Evolutionary conservation across 2,329 filamentous ascomycete genomes (phyloP).

Genomic region (Hypoxylon sp.): DNA sequence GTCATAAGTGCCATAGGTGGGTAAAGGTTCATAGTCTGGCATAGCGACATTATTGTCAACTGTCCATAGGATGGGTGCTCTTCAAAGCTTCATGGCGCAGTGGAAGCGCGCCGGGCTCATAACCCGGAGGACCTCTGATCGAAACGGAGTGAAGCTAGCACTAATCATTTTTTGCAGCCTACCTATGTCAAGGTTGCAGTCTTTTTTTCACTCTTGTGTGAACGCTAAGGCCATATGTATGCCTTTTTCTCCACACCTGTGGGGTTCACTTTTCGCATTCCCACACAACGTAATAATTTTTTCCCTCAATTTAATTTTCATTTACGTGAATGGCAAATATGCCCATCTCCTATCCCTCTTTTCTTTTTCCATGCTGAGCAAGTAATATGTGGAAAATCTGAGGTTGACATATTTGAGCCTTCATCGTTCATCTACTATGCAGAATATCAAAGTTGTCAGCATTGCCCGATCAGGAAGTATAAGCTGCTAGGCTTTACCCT

Average conservation of each 20-base stretch:
- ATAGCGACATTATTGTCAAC: neutral
- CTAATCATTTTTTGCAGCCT: constrained; percentile 3
- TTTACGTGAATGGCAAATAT: neutral
- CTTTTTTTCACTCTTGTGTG: neutral
- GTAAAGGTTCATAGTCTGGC: constrained; percentile 18
- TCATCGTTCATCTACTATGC: neutral
- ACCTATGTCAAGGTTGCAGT: no score
- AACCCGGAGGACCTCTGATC: constrained; percentile 51
- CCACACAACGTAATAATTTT: constrained; percentile 7
- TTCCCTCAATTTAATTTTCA: neutral
- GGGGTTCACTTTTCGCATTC: constrained; percentile 9
- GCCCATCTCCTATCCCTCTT: neutral
- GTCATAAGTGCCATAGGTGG: constrained; percentile 10
- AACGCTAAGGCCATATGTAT: neutral
- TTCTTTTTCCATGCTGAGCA: neutral
- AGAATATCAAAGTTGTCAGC: neutral
- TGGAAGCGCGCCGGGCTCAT: constrained; percentile 52
- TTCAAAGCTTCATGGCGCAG: constrained; percentile 50
- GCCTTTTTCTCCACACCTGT: constrained; percentile 28
- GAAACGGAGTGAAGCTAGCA: constrained; percentile 50
- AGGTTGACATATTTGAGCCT: neutral
- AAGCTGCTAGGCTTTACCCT: constrained; percentile 6
- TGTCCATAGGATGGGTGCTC: neutral
- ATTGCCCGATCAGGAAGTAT: constrained; percentile 24
- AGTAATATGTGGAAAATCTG: neutral